Percentiles rank a stretch among this genome's conserved stretches.
These are phyloP conservation scores for Volvox carteri DNA, from an alignment of 163 green algal genomes.

Conservation along the genomic window DNA sequence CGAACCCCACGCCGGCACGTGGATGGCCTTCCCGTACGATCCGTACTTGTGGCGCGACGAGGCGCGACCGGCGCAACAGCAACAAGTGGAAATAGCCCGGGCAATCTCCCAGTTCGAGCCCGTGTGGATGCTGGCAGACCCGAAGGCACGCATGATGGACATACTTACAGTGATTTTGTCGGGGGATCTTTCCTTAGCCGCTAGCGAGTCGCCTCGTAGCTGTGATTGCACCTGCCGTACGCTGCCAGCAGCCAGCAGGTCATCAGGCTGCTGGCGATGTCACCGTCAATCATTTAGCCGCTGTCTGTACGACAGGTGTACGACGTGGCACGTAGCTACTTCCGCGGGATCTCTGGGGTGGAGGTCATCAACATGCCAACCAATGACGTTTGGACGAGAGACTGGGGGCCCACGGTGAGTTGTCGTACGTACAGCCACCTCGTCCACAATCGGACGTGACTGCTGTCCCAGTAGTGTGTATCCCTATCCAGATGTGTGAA, in stretches of 20 bases:
- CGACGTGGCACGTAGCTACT: background rate
- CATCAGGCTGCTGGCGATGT: no score
- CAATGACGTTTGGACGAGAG: slow-evolving; percentile 76
- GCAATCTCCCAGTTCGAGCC: slow-evolving; percentile 58
- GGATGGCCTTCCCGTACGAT: slow-evolving; percentile 71
- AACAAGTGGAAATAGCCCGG: slow-evolving; percentile 66
- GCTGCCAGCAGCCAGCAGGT: no score
- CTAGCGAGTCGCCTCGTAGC: no score
- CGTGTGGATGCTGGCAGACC: slow-evolving; percentile 65
- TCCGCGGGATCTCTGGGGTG: slow-evolving; percentile 48
- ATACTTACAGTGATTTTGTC: no score
- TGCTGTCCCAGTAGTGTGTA: no score
- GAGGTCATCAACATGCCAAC: slow-evolving; percentile 66
- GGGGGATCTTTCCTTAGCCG: no score
- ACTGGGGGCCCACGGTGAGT: slow-evolving; percentile 73
- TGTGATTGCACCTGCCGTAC: no score
- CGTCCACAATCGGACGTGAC: no score
- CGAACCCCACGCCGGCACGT: slow-evolving; percentile 62
- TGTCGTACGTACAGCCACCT: no score
- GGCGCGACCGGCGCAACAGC: slow-evolving; percentile 62
- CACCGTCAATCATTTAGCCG: no score
- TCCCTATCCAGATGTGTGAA: no score
- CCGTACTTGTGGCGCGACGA: slow-evolving; percentile 65
- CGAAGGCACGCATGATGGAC: no score
- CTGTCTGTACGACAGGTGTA: slow-evolving; percentile 23